phyloP scores from a whole-genome alignment of 1,284 basidiomycete genomes.

The Wallemia ichthyophaga region DNA sequence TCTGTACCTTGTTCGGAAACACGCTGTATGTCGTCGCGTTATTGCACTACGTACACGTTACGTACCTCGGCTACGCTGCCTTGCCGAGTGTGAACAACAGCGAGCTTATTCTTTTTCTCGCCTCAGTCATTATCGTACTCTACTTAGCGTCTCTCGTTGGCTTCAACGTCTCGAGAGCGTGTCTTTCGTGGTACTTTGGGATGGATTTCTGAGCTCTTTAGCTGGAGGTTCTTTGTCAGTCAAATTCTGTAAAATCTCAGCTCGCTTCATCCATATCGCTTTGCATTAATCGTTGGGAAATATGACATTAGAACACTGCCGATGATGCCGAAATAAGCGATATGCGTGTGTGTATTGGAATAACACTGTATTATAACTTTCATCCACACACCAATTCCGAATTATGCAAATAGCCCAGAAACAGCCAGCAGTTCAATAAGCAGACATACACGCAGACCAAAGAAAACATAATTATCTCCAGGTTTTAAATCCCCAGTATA shows the following conservation, averaged over 20 bases:
- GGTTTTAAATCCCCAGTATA: too few species aligned
- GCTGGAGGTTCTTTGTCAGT: too few species aligned
- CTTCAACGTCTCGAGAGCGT: constrained; percentile 9
- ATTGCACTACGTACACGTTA: neutral
- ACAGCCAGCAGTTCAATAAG: too few species aligned
- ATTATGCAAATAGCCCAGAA: too few species aligned
- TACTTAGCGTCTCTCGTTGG: constrained; percentile 13
- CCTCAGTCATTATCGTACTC: constrained; percentile 10
- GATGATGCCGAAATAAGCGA: neutral
- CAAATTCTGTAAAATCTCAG: too few species aligned
- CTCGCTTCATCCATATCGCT: too few species aligned
- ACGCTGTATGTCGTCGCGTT: neutral
- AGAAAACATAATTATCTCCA: too few species aligned
- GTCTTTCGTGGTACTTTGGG: neutral
- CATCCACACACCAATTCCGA: too few species aligned
- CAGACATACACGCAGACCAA: too few species aligned
- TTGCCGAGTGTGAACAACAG: neutral
- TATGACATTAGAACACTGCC: neutral
- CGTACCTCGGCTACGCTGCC: neutral
- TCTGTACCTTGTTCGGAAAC: neutral
- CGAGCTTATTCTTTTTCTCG: constrained; percentile 12
- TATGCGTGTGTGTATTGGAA: neutral
- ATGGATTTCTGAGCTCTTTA: neutral
- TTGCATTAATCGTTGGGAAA: too few species aligned
- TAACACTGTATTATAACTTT: too few species aligned